phyloP scores from a whole-genome alignment of 352 stramenopile species.

The Phytophthora palmivora region DNA sequence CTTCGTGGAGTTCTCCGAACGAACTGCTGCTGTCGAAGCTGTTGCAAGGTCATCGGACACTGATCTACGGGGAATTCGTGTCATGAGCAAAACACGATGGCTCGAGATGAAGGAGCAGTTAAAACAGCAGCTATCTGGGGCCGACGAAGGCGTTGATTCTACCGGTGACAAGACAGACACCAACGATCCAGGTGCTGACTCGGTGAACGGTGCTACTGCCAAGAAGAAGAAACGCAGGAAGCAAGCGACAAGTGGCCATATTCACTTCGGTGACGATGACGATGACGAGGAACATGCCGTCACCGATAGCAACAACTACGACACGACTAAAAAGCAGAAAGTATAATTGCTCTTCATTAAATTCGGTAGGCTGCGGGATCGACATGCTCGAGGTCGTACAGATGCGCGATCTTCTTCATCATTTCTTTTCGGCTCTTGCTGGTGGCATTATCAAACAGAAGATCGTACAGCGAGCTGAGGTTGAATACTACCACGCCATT shows the following conservation, averaged over 20 bases:
- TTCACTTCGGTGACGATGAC: conserved; percentile 50
- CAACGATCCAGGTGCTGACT: neutral
- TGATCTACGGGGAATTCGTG: conserved; percentile 47
- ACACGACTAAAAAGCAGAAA: conserved; percentile 38
- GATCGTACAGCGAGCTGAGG: conserved; percentile 83
- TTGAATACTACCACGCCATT: conserved; percentile 82
- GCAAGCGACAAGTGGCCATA: conserved; percentile 31
- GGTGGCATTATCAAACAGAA: conserved; percentile 78
- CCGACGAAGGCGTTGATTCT: neutral
- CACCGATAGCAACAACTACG: conserved; percentile 2
- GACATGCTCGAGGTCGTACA: conserved; percentile 83
- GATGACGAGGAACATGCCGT: conserved; percentile 17
- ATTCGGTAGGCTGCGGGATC: conserved; percentile 75
- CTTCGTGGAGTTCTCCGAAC: conserved; percentile 78
- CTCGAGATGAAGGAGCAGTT: conserved; percentile 70
- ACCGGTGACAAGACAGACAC: neutral
- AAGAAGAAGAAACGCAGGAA: conserved; percentile 21
- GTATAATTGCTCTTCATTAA: conserved; percentile 36
- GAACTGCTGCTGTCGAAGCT: conserved; percentile 36
- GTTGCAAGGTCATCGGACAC: conserved; percentile 25
- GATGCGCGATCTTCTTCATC: conserved; percentile 80
- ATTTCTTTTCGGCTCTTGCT: conserved; percentile 85
- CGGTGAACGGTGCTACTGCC: neutral
- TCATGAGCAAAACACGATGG: conserved; percentile 70
- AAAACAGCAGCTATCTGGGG: conserved; percentile 48